These are phyloP conservation scores for Russula olivacea DNA, from an alignment of 768 basidiomycete species.

Conservation along the genomic window DNA sequence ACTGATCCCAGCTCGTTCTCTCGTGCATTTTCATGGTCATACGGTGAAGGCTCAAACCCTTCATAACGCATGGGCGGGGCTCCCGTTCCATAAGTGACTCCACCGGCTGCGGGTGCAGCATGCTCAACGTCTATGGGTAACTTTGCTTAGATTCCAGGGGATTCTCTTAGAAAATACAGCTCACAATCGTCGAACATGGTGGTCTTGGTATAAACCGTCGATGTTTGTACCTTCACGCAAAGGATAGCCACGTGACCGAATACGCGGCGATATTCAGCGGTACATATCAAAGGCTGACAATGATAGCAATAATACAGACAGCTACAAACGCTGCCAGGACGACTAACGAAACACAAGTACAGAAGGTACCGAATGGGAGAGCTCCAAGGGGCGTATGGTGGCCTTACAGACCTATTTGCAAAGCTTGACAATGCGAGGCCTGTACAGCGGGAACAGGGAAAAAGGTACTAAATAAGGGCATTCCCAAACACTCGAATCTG, in stretches of 20 bases:
- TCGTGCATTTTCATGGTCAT: conserved; percentile 45
- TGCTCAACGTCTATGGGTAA: conserved; percentile 75
- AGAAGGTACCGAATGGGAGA: background rate
- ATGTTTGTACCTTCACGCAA: background rate
- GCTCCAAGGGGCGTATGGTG: background rate
- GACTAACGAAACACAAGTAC: conserved; percentile 14
- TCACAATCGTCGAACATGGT: conserved; percentile 41
- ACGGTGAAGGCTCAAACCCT: conserved; percentile 78
- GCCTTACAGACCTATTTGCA: background rate
- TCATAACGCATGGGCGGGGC: conserved; percentile 67
- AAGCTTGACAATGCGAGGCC: background rate
- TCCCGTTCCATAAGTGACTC: conserved; percentile 32
- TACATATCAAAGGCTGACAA: too few relatives aligned
- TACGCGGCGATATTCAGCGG: background rate
- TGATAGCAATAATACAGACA: conserved; percentile 16
- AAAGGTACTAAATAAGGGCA: background rate
- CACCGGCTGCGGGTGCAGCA: conserved; percentile 47
- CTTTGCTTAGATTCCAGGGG: conserved; percentile 7
- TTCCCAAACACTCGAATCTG: conserved; percentile 8
- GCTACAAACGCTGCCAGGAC: background rate
- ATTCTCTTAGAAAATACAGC: conserved; percentile 19
- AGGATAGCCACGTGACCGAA: background rate
- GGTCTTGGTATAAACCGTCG: background rate
- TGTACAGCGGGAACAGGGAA: background rate
- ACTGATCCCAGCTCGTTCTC: conserved; percentile 35